Conservation (phyloP, 192 early-diverging fungal species). For the Spinellus fusiger region DNA sequence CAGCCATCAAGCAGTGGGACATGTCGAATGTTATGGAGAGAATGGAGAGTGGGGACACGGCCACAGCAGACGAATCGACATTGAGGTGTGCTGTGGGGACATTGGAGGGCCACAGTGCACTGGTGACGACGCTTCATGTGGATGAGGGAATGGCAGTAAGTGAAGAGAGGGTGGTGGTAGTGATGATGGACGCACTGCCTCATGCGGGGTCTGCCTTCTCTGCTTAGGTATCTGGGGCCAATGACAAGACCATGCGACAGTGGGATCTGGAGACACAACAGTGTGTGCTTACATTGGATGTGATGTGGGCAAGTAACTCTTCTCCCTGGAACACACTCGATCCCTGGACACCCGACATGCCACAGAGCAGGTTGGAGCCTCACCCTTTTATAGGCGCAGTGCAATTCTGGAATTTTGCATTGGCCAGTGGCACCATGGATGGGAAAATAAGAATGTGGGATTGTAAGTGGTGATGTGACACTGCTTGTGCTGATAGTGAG, state of each 20-base stretch:
- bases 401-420: conserved; percentile 67
- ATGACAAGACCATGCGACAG: conserved; percentile 70
- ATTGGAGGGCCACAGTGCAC: conserved; percentile 40
- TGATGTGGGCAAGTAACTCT: conserved; percentile 55
- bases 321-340: background rate
- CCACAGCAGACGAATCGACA: background rate
- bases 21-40: conserved; percentile 6
- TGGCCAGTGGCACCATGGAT: conserved; percentile 70
- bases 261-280: conserved; percentile 70
- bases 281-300: conserved; percentile 59
- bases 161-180: conserved; percentile 21
- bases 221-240: conserved; percentile 61
- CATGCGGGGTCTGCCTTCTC: conserved; percentile 35
- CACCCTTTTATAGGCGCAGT: conserved; percentile 61
- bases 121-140: conserved; percentile 45
- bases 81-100: conserved; percentile 9
- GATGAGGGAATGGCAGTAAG: conserved; percentile 38
- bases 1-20: conserved; percentile 32
- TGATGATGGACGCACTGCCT: conserved; percentile 28
- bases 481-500: background rate
- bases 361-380: conserved; percentile 18
- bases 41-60: no score
- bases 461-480: conserved; percentile 30
- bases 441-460: conserved; percentile 76
- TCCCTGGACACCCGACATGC: background rate